A percentile compares a stretch with the other conserved stretches of the same genome.
These are phyloP conservation scores for Dioscorea alata DNA, from an alignment of 106 monocot genomes.

Conservation along the genomic window DNA sequence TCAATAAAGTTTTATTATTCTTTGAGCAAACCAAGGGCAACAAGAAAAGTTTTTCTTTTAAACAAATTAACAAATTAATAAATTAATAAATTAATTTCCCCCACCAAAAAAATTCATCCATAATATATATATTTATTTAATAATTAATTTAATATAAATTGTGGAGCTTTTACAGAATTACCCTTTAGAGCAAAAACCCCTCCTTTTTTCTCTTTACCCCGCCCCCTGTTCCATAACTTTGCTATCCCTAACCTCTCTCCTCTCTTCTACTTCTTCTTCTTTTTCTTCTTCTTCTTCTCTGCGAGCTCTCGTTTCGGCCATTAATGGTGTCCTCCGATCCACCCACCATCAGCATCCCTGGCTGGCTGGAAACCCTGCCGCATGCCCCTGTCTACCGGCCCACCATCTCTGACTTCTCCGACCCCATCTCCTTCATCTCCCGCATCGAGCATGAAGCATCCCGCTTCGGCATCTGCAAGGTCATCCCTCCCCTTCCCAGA, in stretches of 20 bases:
- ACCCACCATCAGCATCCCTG: constrained; percentile 16
- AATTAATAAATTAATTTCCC: no score
- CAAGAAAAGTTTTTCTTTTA: no score
- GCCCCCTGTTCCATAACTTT: background rate
- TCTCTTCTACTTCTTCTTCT: background rate
- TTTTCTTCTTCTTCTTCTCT: background rate
- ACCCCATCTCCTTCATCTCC: constrained; percentile 95
- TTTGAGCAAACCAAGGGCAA: no score
- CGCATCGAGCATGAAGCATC: constrained; percentile 77
- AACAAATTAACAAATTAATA: no score
- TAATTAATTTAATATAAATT: no score
- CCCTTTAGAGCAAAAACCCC: no score
- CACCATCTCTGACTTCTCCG: constrained; percentile 90
- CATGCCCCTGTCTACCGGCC: constrained; percentile 85
- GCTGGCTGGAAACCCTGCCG: constrained; percentile 75
- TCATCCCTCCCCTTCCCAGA: constrained; percentile 75
- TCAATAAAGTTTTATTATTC: no score
- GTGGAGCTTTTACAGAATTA: no score
- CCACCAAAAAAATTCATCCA: no score
- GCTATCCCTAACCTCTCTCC: background rate
- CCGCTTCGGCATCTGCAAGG: constrained; percentile 94
- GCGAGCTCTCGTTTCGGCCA: background rate
- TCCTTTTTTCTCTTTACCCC: background rate
- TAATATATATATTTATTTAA: no score
- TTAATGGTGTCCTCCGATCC: background rate